Conservation (phyloP, 345 rosid species). For the Eucalyptus cloeziana region DNA sequence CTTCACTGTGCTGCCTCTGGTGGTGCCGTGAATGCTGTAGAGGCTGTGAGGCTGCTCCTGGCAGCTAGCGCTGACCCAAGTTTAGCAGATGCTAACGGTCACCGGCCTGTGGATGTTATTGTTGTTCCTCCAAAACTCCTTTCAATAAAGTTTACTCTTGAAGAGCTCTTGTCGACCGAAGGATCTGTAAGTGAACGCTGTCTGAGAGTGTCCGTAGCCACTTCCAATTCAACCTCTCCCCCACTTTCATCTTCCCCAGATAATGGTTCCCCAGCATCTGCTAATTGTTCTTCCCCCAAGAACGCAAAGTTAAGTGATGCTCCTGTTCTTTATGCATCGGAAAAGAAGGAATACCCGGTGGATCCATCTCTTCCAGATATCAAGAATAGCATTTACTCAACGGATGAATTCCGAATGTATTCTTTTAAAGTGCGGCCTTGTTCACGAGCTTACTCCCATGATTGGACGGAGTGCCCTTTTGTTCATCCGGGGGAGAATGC, state of each 20-base stretch:
- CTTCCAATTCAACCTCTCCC: conserved; percentile 32
- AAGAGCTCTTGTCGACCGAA: conserved; percentile 55
- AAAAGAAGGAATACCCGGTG: conserved; percentile 82
- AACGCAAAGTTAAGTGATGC: conserved; percentile 18
- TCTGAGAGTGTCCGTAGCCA: conserved; percentile 34
- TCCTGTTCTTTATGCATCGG: conserved; percentile 14
- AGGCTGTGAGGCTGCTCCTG: conserved; percentile 66
- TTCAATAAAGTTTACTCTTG: conserved; percentile 37
- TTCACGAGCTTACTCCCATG: conserved; percentile 94
- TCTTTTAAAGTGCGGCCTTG: conserved; percentile 93
- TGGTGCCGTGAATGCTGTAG: conserved; percentile 69
- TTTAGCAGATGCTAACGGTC: conserved; percentile 44
- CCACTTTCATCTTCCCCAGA: conserved; percentile 48
- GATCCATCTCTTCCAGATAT: conserved; percentile 96
- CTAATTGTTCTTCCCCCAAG: conserved; percentile 27
- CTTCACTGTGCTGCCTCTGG: conserved; percentile 95
- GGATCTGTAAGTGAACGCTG: conserved; percentile 28
- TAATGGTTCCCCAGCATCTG: conserved; percentile 41
- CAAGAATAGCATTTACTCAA: conserved; percentile 83
- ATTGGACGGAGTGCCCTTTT: conserved; percentile 98
- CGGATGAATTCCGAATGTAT: conserved; percentile 96
- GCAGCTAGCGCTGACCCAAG: conserved; percentile 77
- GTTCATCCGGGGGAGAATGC: conserved; percentile 98
- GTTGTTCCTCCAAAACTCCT: conserved; percentile 72
- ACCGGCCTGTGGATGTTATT: conserved; percentile 69